A percentile compares a stretch with the other conserved stretches of the same genome.
phyloP scores from a whole-genome alignment of 805 yeast genomes.

The Wickerhamiella sergipiensis region DNA sequence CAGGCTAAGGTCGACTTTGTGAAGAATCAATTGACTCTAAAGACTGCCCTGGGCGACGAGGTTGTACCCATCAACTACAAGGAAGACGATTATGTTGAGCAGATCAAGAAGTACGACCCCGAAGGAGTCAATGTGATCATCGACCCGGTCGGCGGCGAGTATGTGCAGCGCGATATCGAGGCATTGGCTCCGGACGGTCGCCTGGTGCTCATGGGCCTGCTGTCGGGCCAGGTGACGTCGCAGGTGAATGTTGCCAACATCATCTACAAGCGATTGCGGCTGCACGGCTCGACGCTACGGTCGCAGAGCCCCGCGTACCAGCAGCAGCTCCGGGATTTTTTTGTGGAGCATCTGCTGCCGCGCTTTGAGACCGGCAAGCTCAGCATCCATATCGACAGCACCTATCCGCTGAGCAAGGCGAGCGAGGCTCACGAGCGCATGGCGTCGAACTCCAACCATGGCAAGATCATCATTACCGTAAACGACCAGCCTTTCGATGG shows the following conservation, averaged over 20 bases:
- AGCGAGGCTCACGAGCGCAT: slow-evolving; percentile 19
- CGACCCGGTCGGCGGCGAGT: slow-evolving; percentile 22
- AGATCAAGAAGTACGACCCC: slow-evolving; percentile 14
- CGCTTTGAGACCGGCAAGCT: slow-evolving; percentile 17
- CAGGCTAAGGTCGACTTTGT: slow-evolving; percentile 19
- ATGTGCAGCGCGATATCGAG: slow-evolving; percentile 16
- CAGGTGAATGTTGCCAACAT: slow-evolving; percentile 4
- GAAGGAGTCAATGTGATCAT: slow-evolving; percentile 22
- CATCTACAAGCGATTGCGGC: slow-evolving; percentile 17
- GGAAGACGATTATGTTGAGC: slow-evolving; percentile 16
- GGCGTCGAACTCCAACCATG: slow-evolving; percentile 20
- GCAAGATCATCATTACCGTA: slow-evolving; percentile 18
- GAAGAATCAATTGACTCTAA: slow-evolving; percentile 9
- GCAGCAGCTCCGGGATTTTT: slow-evolving; percentile 14
- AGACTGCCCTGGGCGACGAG: slow-evolving; percentile 15
- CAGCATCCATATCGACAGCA: slow-evolving; percentile 14
- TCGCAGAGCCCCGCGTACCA: slow-evolving; percentile 18
- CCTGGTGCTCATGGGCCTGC: slow-evolving; percentile 18
- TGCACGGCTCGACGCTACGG: slow-evolving; percentile 23
- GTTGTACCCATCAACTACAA: slow-evolving; percentile 20
- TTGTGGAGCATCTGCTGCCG: slow-evolving; percentile 19
- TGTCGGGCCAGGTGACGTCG: slow-evolving; percentile 14
- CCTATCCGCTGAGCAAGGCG: slow-evolving; percentile 16
- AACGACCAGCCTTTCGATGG: neutral
- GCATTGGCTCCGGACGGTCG: slow-evolving; percentile 20